Evolutionary conservation across 2,329 filamentous ascomycete species (phyloP).

Genomic region (Fusarium denticulatum): DNA sequence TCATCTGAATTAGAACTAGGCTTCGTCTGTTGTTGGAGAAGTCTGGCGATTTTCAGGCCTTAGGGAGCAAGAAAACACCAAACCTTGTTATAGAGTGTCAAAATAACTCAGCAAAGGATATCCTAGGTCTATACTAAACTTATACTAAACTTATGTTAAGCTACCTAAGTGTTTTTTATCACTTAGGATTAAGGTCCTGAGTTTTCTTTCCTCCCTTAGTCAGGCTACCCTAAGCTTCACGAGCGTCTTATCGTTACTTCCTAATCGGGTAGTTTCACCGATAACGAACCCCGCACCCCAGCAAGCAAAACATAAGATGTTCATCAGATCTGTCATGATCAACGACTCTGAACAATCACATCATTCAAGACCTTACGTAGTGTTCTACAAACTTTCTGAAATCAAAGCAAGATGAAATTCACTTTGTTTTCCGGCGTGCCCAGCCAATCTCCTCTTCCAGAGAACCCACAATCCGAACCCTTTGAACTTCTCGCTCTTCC

Average conservation of each 20-base stretch:
- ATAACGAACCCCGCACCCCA: not conserved
- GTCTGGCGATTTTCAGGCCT: no score
- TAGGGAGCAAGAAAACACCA: no score
- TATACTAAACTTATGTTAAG: no score
- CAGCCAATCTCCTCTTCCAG: not conserved
- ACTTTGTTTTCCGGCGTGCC: not conserved
- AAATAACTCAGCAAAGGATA: no score
- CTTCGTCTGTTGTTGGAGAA: no score
- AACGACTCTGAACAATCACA: fast-evolving
- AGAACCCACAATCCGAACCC: not conserved
- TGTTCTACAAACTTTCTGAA: no score
- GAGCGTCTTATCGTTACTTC: fast-evolving
- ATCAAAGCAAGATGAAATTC: not conserved
- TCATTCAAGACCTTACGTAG: not conserved
- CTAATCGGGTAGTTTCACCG: not conserved
- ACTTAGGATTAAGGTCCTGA: no score
- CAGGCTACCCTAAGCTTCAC: not conserved
- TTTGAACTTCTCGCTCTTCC: not conserved
- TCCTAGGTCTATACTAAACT: no score
- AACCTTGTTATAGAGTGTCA: no score
- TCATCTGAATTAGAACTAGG: no score
- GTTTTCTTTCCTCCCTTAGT: no score
- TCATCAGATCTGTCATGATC: not conserved
- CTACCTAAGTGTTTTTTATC: no score
- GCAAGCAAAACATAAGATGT: fast-evolving